These are phyloP conservation scores for Microbotryum scabiosae DNA, from an alignment of 1,284 basidiomycete species.

Conservation along the genomic window DNA sequence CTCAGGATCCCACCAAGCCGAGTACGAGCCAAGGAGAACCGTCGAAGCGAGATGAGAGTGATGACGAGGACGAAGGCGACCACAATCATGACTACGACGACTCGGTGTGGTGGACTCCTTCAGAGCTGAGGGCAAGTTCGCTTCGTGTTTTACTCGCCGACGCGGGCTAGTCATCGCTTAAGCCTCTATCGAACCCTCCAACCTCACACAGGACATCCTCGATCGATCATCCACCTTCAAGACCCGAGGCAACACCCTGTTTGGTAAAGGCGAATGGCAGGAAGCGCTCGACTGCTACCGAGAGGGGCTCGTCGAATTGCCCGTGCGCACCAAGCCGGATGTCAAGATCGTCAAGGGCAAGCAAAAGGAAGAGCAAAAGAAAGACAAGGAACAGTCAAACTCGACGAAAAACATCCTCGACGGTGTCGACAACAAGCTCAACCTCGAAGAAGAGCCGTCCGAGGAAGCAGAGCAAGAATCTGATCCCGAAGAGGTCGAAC, in stretches of 20 bases:
- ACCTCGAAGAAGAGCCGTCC: neutral
- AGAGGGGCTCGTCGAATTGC: slow-evolving; percentile 22
- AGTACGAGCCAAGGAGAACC: neutral
- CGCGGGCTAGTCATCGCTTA: neutral
- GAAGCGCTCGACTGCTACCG: slow-evolving; percentile 23
- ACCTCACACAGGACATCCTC: slow-evolving; percentile 22
- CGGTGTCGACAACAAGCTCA: neutral
- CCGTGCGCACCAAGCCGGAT: slow-evolving; percentile 1
- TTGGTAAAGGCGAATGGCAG: slow-evolving; percentile 21
- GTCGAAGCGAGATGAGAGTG: neutral
- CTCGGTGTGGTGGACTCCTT: slow-evolving; percentile 13
- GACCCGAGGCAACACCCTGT: slow-evolving; percentile 15
- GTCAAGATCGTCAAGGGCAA: slow-evolving; percentile 9
- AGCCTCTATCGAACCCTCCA: neutral
- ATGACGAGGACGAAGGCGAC: neutral
- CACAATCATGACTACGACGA: neutral
- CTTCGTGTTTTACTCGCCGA: too few relatives aligned
- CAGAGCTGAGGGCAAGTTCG: slow-evolving; percentile 11
- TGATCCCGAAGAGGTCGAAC: slow-evolving; percentile 5
- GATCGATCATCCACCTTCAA: slow-evolving; percentile 10
- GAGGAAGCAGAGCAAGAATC: slow-evolving; percentile 5
- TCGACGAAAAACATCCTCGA: neutral
- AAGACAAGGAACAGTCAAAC: neutral
- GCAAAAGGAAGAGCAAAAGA: slow-evolving; percentile 4
- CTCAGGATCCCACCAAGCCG: too few relatives aligned